Base-by-base conservation (phyloP, 192 early-diverging fungal species). In the Podochytrium sp. region DNA sequence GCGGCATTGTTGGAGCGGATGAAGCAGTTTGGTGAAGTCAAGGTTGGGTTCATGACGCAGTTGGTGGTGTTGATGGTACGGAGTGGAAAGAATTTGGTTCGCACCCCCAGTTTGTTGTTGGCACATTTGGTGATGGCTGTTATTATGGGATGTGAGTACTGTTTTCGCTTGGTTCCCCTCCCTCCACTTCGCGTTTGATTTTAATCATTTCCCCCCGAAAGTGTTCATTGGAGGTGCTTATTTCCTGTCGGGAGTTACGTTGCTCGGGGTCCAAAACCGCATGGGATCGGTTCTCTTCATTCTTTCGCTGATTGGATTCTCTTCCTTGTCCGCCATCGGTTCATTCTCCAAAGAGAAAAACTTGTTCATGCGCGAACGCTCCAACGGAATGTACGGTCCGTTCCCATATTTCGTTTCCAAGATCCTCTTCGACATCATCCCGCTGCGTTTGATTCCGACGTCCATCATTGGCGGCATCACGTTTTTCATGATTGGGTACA, bases 201-300 rank as follows among this genome's bases (percentile, higher is more conserved):
- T 76, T 91, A 0, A 70, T 90, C 0, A 42, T 91, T 0, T 33
- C 83, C 0, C 62, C 91, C 14, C 90, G 88, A 23, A 38, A n/a
- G n/a, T 87, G 1, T 85, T 93, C 58, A 76, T 93, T 16, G 92
- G 92, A 37, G 81, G 83, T 7, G 71, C 92, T 4, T 93, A 91
- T 74, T 93, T 81, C 78, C 71, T 84, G 33, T 78, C 84, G 7
- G 78, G 86, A 50, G 64, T 69, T 37, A 76, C 82, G 42, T 63
- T 93, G 14, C 86, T 80, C 2, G 92, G 92, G 18, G 82, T 93
- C 33, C 92, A 93, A 77, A 93, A 93, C 66, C 81, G 90, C n/a
- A 79, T 91, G 2, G 92, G 92, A 0, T 84, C 85, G 0, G 57
- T 90, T 20, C 90, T 93, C 63, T 92, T 93, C 65, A 75, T 92